A percentile compares a stretch with the other conserved stretches of the same genome.
These are phyloP conservation scores for Murraya paniculata DNA, from an alignment of 345 rosid genomes.

Conservation along the genomic window DNA sequence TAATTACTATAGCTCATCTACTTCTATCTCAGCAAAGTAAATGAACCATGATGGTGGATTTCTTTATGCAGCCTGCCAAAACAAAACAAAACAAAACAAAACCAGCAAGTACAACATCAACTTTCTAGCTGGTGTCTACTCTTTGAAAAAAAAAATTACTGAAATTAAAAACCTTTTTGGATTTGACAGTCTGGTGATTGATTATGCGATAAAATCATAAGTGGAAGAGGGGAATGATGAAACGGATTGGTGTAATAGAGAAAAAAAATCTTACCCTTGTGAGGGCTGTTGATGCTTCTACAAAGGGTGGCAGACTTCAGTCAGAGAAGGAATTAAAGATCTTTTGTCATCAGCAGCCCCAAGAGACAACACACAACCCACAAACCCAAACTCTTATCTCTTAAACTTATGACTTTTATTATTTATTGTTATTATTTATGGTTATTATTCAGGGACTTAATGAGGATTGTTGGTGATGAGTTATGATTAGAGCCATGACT, in stretches of 20 bases:
- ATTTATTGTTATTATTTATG: too few species aligned
- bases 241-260: not conserved
- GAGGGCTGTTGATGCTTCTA: constrained; percentile 31
- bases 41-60: constrained; percentile 10
- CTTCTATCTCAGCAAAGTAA: constrained; percentile 19
- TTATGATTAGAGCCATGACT: constrained; percentile 38
- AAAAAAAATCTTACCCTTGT: not conserved
- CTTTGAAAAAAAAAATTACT: too few species aligned
- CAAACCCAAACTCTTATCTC: constrained; percentile 3
- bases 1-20: constrained; percentile 3
- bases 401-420: not conserved
- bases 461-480: constrained; percentile 10
- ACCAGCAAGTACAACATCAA: not conserved
- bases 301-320: constrained; percentile 31
- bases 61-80: constrained; percentile 8
- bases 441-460: not conserved
- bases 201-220: not conserved
- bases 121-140: not conserved
- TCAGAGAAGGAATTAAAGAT: constrained; percentile 19
- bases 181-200: not conserved
- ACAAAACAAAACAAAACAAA: not conserved
- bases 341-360: constrained; percentile 18
- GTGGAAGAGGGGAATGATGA: not conserved
- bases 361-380: constrained; percentile 1
- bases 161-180: not conserved